Percentiles rank a stretch among this genome's conserved stretches.
phyloP scores from a whole-genome alignment of 2,329 filamentous ascomycete genomes.

The Pseudocercospora macadamiae region DNA sequence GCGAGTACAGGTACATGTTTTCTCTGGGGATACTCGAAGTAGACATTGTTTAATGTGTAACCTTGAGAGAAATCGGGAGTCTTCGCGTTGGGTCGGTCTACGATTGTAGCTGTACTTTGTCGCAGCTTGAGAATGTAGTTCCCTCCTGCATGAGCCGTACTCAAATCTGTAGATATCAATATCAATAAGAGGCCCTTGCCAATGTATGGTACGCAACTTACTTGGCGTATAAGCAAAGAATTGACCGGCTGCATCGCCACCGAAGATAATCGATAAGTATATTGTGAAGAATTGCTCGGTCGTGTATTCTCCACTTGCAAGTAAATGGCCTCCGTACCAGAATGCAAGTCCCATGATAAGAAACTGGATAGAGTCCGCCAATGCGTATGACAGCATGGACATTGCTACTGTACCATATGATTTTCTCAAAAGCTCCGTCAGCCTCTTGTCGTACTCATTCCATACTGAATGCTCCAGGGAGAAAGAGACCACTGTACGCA shows the following conservation, averaged over 20 bases:
- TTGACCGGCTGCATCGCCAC: constrained; percentile 39
- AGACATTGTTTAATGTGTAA: background rate
- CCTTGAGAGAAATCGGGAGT: background rate
- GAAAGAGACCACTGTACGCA: background rate
- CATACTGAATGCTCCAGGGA: background rate
- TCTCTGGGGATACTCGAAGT: background rate
- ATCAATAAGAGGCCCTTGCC: background rate
- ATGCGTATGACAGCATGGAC: background rate
- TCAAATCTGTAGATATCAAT: background rate
- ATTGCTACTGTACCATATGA: background rate
- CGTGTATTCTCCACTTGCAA: constrained; percentile 34
- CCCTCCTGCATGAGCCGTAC: background rate
- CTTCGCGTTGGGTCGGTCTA: background rate
- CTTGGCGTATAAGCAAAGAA: constrained; percentile 1
- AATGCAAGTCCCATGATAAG: constrained; percentile 31
- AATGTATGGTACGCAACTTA: background rate
- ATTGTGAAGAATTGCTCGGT: constrained; percentile 56
- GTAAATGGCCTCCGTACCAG: constrained; percentile 35
- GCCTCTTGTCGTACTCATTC: background rate
- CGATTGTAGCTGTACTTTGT: background rate
- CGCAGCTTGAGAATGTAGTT: background rate
- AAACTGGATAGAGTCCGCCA: background rate
- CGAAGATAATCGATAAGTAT: constrained; percentile 65
- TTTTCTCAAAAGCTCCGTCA: background rate
- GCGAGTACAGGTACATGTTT: background rate